Percentiles rank a stretch among this genome's conserved stretches.
phyloP scores from a whole-genome alignment of 2,329 filamentous ascomycete species.

The Ceratocystis diversiconidia region DNA sequence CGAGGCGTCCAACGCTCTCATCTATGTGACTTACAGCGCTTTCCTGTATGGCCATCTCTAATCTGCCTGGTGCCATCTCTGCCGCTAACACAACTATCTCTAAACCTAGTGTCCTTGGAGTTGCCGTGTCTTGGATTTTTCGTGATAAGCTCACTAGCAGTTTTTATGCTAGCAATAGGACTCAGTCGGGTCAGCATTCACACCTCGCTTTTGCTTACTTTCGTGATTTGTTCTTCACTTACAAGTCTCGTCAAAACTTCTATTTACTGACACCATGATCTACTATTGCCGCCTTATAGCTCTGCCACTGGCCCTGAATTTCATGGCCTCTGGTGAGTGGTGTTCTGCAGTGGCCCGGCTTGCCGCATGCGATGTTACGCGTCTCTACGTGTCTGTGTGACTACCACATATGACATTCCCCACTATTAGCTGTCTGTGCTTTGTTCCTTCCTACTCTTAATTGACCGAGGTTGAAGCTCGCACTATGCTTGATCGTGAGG shows the following conservation, averaged over 20 bases:
- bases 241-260: neutral
- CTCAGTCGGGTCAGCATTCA: conserved; percentile 59
- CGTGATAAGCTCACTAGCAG: conserved; percentile 52
- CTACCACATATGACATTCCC: neutral
- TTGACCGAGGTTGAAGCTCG: conserved; percentile 3
- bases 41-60: conserved; percentile 48
- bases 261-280: conserved; percentile 2
- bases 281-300: conserved; percentile 34
- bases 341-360: conserved; percentile 22
- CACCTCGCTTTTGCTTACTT: conserved; percentile 15
- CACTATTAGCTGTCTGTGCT: neutral
- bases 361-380: conserved; percentile 1
- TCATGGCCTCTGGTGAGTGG: conserved; percentile 83
- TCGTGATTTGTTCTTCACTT: conserved; percentile 16
- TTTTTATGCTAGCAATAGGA: conserved; percentile 63
- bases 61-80: neutral
- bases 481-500: neutral
- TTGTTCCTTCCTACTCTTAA: conserved; percentile 10
- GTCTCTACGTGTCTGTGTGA: conserved; percentile 4
- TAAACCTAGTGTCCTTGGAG: conserved; percentile 45
- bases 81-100: neutral
- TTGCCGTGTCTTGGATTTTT: conserved; percentile 42
- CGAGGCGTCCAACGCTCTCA: conserved; percentile 66
- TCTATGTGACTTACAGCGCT: conserved; percentile 63
- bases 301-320: conserved; percentile 70